Evolutionary conservation across 306 rosid genomes (phyloP), one percentile per base, ranked within the genome.

Genomic region (Senna siamea): DNA sequence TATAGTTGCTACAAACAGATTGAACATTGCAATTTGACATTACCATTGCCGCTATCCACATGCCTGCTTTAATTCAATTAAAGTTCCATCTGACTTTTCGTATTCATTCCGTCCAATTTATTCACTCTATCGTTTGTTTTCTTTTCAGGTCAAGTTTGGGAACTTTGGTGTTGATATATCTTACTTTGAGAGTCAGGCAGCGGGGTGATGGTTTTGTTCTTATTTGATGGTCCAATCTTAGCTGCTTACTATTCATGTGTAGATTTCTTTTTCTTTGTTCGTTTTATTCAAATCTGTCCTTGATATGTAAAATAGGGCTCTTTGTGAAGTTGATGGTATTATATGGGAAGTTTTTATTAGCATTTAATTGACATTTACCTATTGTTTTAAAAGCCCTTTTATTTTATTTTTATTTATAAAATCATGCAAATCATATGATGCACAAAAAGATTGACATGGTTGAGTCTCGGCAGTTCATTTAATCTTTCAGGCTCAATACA

Each of bases 101-200:
- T 12, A 43, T 70, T 12, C 9, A 46, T 66, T 37, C 14, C 55
- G 22, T 32, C 38, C 47, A 30, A 68, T 52, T n/a, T 70, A 38
- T 83, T 79, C 35, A 65, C 58, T 67, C 48, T 77, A 69, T 71
- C 19, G 14, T 66, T 53, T 59, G 9, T 40, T 53, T 67, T 56
- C 48, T 23, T 38, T 74, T 63, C 91, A 93, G 98, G 88, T 93
- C 98, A 74, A 91, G 90, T 82, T 78, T 93, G 79, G 98, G 98
- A 70, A 91, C 97, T 37, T 79, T 93, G 85, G 85, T 91, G 51
- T 81, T 93, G 88, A 93, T 91, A 85, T 90, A 85, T 85, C 87
- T 91, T 65, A 93, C 98, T 9, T 63, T 93, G 82, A 90, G 85
- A 82, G 91, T 89, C 71, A 80, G 93, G 76, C 90, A 89, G 83